Evolutionary conservation across 192 early-diverging fungal species (phyloP).

Genomic region (Lobulomyces angularis): DNA sequence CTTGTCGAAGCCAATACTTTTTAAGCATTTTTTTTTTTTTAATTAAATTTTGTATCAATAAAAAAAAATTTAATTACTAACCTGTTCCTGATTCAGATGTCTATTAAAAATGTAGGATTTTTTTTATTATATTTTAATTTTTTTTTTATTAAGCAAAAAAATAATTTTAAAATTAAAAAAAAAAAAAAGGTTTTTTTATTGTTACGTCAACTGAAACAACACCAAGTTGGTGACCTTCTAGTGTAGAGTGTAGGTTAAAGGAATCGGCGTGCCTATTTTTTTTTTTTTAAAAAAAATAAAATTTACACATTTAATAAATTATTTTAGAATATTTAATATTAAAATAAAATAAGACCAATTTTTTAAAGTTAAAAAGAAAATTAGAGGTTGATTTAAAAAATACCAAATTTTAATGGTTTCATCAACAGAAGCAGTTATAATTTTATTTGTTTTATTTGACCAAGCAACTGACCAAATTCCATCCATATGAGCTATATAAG

Average conservation of each 20-base stretch:
- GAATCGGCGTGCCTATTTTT: conserved; percentile 56
- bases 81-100: too few relatives aligned
- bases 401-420: conserved; percentile 71
- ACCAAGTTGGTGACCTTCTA: conserved; percentile 67
- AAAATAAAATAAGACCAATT: too few relatives aligned
- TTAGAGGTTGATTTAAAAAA: too few relatives aligned
- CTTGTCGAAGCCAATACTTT: conserved; percentile 60
- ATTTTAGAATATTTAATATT: too few relatives aligned
- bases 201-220: conserved; percentile 62
- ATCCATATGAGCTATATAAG: conserved; percentile 57
- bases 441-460: conserved; percentile 47
- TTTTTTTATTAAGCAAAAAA: not conserved
- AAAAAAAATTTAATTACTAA: too few relatives aligned
- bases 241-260: conserved; percentile 31
- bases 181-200: conserved; percentile 37
- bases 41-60: too few relatives aligned
- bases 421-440: conserved; percentile 68
- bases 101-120: too few relatives aligned
- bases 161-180: too few relatives aligned
- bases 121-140: too few relatives aligned
- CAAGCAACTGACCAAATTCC: conserved; percentile 77
- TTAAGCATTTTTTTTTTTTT: not conserved
- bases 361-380: too few relatives aligned
- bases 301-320: too few relatives aligned
- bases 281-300: too few relatives aligned